These are phyloP conservation scores for Coffea humblotiana DNA, from an alignment of 305 asterid genomes.

Conservation along the genomic window DNA sequence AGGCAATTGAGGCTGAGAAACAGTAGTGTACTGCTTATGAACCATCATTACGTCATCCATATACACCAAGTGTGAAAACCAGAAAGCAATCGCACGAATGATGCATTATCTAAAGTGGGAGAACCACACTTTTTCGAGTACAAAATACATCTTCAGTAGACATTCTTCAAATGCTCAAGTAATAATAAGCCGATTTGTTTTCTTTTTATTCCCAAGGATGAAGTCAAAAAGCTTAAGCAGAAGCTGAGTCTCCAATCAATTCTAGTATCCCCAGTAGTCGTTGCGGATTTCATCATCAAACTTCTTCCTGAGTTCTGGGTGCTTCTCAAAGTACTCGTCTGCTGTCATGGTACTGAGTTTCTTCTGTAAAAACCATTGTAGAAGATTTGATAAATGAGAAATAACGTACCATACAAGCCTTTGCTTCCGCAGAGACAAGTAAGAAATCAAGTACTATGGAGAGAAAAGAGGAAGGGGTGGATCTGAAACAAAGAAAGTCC, in stretches of 20 bases:
- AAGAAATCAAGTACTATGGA: no score
- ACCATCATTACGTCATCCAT: neutral
- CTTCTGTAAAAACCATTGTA: conserved; percentile 47
- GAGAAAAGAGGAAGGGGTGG: conserved; percentile 2
- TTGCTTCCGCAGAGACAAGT: neutral
- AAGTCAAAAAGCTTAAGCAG: conserved; percentile 33
- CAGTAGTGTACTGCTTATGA: no score
- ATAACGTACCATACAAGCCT: neutral
- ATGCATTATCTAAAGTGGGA: neutral
- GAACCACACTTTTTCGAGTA: neutral
- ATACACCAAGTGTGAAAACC: neutral
- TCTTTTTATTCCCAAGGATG: conserved; percentile 48
- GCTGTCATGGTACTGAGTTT: conserved; percentile 93
- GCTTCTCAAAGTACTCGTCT: conserved; percentile 89
- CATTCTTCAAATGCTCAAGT: conserved; percentile 24
- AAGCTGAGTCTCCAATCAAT: conserved; percentile 24
- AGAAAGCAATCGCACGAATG: neutral
- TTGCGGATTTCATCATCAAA: conserved; percentile 95
- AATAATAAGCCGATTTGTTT: conserved; percentile 21
- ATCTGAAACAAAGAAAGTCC: neutral
- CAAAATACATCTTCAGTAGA: conserved; percentile 13
- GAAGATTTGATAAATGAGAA: conserved; percentile 20
- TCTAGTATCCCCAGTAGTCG: conserved; percentile 90
- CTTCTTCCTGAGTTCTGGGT: conserved; percentile 93
- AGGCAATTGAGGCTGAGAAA: neutral